Percentiles rank a stretch among this genome's conserved stretches.
phyloP scores from a whole-genome alignment of 2,329 filamentous ascomycete species.

The Trichophyton verrucosum region DNA sequence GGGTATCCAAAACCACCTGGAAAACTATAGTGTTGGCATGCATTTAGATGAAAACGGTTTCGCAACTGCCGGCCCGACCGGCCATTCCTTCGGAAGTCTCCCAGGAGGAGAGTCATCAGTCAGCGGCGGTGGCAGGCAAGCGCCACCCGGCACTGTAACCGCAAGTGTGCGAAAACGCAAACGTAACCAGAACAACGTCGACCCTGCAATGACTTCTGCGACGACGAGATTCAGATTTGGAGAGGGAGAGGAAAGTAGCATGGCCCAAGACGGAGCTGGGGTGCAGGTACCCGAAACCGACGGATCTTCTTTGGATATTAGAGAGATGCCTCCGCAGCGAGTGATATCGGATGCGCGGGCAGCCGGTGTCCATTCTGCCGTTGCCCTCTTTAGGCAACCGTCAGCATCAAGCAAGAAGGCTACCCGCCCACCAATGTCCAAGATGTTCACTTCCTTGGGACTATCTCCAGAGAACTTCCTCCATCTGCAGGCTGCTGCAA shows the following conservation, averaged over 20 bases:
- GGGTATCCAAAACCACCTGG: slow-evolving; percentile 27
- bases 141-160: not conserved
- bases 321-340: slow-evolving; percentile 26
- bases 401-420: slow-evolving; percentile 42
- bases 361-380: slow-evolving; percentile 42
- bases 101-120: slow-evolving; percentile 14
- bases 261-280: slow-evolving; percentile 14
- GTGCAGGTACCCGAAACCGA: slow-evolving; percentile 10
- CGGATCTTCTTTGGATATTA: slow-evolving; percentile 26
- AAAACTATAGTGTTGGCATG: slow-evolving; percentile 28
- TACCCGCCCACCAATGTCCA: slow-evolving; percentile 46
- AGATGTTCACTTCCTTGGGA: slow-evolving; percentile 44
- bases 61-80: not conserved
- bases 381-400: slow-evolving; percentile 41
- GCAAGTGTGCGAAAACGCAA: slow-evolving; percentile 10
- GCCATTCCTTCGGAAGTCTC: slow-evolving; percentile 2
- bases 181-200: slow-evolving; percentile 13
- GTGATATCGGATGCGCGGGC: slow-evolving; percentile 35
- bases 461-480: slow-evolving; percentile 46
- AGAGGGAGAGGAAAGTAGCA: slow-evolving; percentile 15
- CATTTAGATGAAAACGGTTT: slow-evolving; percentile 30
- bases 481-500: slow-evolving; percentile 43
- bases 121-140: slow-evolving; percentile 9
- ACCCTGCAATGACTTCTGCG: slow-evolving; percentile 11
- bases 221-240: slow-evolving; percentile 10